Evolutionary conservation across 371 early-diverging fungal genomes (phyloP).

Genomic region (Apophysomyces elegans): DNA sequence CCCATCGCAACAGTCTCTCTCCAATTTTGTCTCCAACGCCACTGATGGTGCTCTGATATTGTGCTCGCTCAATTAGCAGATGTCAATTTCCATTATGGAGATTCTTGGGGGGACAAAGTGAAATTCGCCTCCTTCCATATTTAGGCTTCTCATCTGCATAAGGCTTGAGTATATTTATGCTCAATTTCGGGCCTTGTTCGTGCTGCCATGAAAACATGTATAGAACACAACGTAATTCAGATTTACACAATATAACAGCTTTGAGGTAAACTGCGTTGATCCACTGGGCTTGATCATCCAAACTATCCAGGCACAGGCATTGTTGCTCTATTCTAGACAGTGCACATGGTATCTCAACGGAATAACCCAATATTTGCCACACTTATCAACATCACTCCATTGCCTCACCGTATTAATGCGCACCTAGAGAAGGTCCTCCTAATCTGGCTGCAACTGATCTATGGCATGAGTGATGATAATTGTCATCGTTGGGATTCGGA

Average conservation of each 20-base stretch:
- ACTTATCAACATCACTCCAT: background rate
- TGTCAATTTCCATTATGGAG: no score
- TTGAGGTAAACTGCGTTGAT: background rate
- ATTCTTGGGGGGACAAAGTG: no score
- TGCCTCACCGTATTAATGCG: background rate
- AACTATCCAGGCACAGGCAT: background rate
- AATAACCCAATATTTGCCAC: background rate
- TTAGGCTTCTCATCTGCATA: no score
- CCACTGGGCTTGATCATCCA: background rate
- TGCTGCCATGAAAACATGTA: background rate
- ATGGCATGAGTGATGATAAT: background rate
- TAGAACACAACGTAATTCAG: background rate
- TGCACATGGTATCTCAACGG: constrained; percentile 1
- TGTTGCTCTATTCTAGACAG: background rate
- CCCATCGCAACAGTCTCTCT: no score
- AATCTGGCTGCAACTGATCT: background rate
- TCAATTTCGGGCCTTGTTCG: background rate
- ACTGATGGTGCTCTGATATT: no score
- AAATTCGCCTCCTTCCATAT: no score
- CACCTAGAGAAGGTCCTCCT: background rate
- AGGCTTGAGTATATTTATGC: no score
- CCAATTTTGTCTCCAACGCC: no score
- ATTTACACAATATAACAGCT: background rate
- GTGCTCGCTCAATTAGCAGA: no score
- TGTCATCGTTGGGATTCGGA: no score